Percentiles rank a stretch among this genome's conserved stretches.
These are phyloP conservation scores for Mortierella sp. DNA, from an alignment of 371 early-diverging fungal species.

Conservation along the genomic window DNA sequence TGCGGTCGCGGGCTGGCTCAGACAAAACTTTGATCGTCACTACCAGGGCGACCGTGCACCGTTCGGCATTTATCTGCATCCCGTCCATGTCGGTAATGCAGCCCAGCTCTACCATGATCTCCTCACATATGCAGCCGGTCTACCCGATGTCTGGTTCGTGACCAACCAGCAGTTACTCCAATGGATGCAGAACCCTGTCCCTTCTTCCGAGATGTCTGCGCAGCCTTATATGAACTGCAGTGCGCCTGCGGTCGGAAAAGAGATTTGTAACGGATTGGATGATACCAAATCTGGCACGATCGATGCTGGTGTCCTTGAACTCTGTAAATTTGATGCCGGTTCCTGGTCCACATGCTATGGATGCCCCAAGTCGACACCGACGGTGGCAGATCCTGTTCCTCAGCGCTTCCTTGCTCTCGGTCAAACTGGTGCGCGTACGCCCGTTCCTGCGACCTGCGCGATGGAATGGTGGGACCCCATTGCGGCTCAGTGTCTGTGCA, in stretches of 20 bases:
- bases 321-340: constrained; percentile 65
- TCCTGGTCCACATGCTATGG: constrained; percentile 71
- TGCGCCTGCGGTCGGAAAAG: constrained; percentile 65
- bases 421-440: constrained; percentile 58
- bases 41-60: constrained; percentile 72
- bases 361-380: constrained; percentile 66
- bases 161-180: constrained; percentile 69
- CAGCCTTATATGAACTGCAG: constrained; percentile 68
- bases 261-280: constrained; percentile 79
- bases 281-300: constrained; percentile 59
- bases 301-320: constrained; percentile 58
- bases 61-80: constrained; percentile 65
- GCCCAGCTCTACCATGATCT: constrained; percentile 58
- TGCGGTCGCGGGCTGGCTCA: constrained; percentile 61
- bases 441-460: constrained; percentile 73
- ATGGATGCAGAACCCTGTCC: constrained; percentile 77
- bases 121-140: constrained; percentile 56
- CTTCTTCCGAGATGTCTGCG: constrained; percentile 60
- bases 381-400: constrained; percentile 68
- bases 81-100: constrained; percentile 59
- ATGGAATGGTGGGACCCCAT: constrained; percentile 80
- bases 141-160: constrained; percentile 72
- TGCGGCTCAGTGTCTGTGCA: constrained; percentile 40
- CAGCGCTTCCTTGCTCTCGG: constrained; percentile 47
- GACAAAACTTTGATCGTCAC: constrained; percentile 68